Evolutionary conservation across 768 basidiomycete genomes (phyloP).

Genomic region (Trametes meyenii): DNA sequence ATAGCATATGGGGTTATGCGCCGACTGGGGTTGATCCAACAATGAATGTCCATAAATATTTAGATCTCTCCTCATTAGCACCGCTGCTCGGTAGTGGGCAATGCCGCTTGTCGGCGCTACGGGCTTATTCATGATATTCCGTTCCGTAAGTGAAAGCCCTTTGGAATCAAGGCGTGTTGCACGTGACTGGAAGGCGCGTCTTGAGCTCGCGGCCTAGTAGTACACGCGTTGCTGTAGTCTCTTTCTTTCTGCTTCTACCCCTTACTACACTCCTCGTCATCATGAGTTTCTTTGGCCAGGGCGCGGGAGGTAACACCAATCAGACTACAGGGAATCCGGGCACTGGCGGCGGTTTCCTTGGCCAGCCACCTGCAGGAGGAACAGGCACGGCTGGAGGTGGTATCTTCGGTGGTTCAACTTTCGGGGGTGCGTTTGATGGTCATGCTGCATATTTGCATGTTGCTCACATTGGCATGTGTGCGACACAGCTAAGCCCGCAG

Average conservation of each 20-base stretch:
- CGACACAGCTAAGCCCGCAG: neutral
- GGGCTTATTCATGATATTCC: neutral
- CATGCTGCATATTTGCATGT: neutral
- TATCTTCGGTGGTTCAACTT: conserved; percentile 25
- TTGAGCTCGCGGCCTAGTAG: neutral
- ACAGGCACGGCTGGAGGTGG: conserved; percentile 15
- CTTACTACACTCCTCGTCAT: conserved; percentile 11
- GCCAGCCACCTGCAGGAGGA: conserved; percentile 23
- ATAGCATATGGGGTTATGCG: too few species aligned
- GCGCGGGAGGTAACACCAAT: conserved; percentile 18
- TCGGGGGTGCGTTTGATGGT: conserved; percentile 18
- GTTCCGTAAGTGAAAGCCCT: neutral
- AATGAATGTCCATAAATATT: too few species aligned
- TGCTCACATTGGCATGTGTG: neutral
- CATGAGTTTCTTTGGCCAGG: conserved; percentile 28
- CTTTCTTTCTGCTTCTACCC: neutral
- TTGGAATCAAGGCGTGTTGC: neutral
- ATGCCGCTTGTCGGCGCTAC: too few species aligned
- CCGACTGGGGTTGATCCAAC: too few species aligned
- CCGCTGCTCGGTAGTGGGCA: too few species aligned
- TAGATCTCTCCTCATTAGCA: too few species aligned
- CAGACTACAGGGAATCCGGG: conserved; percentile 20
- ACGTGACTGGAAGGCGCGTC: conserved; percentile 22
- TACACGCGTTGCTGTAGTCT: conserved; percentile 6
- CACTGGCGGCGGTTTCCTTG: conserved; percentile 18